Evolutionary conservation across 495 filamentous ascomycete genomes (phyloP).

Genomic region (Entonaema liquescens): DNA sequence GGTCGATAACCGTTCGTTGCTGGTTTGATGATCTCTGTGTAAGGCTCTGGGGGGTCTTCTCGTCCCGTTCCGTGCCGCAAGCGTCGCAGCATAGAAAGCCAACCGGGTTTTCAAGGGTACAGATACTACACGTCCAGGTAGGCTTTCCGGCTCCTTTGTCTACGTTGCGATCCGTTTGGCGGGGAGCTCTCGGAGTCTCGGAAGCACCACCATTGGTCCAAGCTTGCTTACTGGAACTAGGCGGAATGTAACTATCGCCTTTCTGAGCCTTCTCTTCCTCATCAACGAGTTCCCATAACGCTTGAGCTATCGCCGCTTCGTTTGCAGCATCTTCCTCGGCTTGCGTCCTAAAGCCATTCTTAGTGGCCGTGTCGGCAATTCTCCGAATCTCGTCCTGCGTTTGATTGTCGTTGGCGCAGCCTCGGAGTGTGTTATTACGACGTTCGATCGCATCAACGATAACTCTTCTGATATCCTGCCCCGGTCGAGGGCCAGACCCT

Average conservation of each 20-base stretch:
- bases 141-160: constrained; percentile 5
- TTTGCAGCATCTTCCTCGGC: constrained; percentile 92
- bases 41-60: constrained; percentile 41
- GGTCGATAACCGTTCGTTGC: constrained; percentile 44
- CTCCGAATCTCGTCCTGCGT: constrained; percentile 65
- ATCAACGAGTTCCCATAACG: constrained; percentile 80
- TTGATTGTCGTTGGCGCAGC: constrained; percentile 77
- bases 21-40: constrained; percentile 33
- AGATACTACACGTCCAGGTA: constrained; percentile 78
- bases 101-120: constrained; percentile 83
- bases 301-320: constrained; percentile 86
- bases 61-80: constrained; percentile 72
- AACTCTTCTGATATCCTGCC: constrained; percentile 75
- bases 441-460: constrained; percentile 78
- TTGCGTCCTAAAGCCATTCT: constrained; percentile 80
- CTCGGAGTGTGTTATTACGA: constrained; percentile 68
- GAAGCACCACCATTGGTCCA: neutral
- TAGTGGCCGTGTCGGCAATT: constrained; percentile 71
- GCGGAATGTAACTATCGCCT: constrained; percentile 70
- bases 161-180: neutral
- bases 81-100: constrained; percentile 79
- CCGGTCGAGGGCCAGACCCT: constrained; percentile 65
- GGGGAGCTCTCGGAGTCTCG: neutral
- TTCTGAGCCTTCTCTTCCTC: constrained; percentile 77
- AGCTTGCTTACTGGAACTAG: constrained; percentile 39